Percentiles rank a stretch among this genome's conserved stretches.
These are phyloP conservation scores for Candida morakotiae DNA, from an alignment of 805 yeast genomes.

Conservation along the genomic window DNA sequence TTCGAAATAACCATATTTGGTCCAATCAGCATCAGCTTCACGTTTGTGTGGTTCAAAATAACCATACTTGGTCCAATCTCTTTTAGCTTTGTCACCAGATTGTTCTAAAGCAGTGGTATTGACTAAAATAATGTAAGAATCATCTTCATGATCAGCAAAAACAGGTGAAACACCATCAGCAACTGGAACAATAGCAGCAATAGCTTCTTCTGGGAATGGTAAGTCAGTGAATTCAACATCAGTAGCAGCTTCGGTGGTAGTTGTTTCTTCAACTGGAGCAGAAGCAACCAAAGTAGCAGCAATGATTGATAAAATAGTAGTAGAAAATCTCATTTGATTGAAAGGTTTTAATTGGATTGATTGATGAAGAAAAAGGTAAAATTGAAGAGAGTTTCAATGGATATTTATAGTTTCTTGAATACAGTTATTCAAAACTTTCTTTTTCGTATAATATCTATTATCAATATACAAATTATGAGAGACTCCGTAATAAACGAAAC, in stretches of 20 bases:
- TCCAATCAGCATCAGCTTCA: conserved; percentile 5
- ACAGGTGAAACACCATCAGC: conserved; percentile 2
- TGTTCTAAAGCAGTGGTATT: not conserved
- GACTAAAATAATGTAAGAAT: conserved; percentile 3
- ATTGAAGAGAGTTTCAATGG: not conserved
- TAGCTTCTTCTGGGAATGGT: conserved; percentile 6
- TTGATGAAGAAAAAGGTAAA: not conserved
- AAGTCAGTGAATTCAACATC: not conserved
- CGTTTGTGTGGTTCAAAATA: conserved; percentile 6
- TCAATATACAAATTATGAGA: no score
- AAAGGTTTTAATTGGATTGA: conserved; percentile 3
- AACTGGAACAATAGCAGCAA: conserved; percentile 2
- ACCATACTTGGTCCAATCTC: conserved; percentile 5
- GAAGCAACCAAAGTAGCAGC: conserved; percentile 5
- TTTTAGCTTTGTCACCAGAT: not conserved
- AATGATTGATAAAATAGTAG: conserved; percentile 4
- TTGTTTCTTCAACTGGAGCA: conserved; percentile 3
- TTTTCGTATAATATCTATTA: no score
- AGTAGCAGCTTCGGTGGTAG: not conserved
- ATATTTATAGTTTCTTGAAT: not conserved
- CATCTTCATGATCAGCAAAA: not conserved
- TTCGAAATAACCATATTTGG: conserved; percentile 4
- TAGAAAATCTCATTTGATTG: conserved; percentile 6
- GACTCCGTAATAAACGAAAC: no score
- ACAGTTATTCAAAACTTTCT: no score